These are phyloP conservation scores for Calendula officinalis DNA, from an alignment of 129 eudicot species.

Conservation along the genomic window DNA sequence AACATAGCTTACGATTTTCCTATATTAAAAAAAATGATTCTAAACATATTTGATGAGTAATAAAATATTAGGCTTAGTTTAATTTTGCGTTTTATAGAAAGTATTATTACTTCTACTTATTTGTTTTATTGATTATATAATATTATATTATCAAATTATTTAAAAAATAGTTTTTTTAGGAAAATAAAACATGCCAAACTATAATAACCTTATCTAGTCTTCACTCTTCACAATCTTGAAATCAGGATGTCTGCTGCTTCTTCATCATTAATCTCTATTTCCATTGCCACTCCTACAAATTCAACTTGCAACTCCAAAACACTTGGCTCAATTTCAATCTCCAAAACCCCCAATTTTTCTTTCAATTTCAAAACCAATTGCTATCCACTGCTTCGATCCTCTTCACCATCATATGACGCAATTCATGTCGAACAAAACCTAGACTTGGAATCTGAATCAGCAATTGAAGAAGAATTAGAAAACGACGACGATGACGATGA, in stretches of 20 bases:
- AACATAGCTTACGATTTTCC: too few relatives aligned
- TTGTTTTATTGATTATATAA: too few relatives aligned
- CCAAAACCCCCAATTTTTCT: neutral
- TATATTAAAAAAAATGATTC: too few relatives aligned
- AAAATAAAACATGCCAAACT: neutral
- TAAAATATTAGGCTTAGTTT: too few relatives aligned
- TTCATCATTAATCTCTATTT: constrained; percentile 29
- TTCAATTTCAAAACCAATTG: too few relatives aligned
- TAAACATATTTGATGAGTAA: too few relatives aligned
- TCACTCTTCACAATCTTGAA: neutral
- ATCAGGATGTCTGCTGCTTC: constrained; percentile 32
- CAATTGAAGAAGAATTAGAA: constrained; percentile 27
- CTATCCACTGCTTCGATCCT: too few relatives aligned
- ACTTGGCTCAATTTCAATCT: constrained; percentile 17
- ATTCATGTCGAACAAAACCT: neutral
- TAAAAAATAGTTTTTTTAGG: too few relatives aligned
- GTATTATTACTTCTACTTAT: too few relatives aligned
- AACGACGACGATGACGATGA: constrained; percentile 22
- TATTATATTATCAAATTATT: too few relatives aligned
- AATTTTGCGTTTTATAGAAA: too few relatives aligned
- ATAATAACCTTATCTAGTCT: constrained; percentile 15
- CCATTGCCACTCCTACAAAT: constrained; percentile 14
- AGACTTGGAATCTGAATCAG: constrained; percentile 15
- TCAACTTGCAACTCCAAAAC: neutral
- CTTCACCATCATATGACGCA: too few relatives aligned